Conservation (phyloP, 805 yeast genomes). For the Wickerhamomyces canadensis region DNA sequence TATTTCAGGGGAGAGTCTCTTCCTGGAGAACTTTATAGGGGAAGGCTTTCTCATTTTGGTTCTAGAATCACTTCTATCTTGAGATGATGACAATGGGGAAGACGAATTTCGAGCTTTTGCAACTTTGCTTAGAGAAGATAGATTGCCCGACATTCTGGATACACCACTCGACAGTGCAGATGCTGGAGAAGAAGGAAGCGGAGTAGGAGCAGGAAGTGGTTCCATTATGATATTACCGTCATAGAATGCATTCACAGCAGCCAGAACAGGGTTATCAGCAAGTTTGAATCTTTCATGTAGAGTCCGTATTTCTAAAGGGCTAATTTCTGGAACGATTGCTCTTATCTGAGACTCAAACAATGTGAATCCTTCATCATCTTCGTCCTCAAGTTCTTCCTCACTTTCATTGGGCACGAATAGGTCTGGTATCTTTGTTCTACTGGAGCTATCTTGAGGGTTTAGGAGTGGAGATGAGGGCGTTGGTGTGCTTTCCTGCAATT, state of each 20-base stretch:
- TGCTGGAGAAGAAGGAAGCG: not conserved
- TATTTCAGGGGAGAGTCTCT: slow-evolving; percentile 11
- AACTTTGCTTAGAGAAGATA: not conserved
- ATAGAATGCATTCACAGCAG: slow-evolving; percentile 37
- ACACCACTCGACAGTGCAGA: not conserved
- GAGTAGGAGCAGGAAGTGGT: not conserved
- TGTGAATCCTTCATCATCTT: slow-evolving; percentile 15
- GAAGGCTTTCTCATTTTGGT: not conserved
- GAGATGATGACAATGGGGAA: too few species aligned
- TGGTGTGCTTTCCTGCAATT: not conserved
- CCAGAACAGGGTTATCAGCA: slow-evolving; percentile 25
- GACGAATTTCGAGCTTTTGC: too few species aligned
- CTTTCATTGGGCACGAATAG: slow-evolving; percentile 3
- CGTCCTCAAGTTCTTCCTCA: slow-evolving; percentile 1
- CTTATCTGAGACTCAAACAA: slow-evolving; percentile 28
- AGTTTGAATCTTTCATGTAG: slow-evolving; percentile 26
- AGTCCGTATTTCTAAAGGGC: slow-evolving; percentile 12
- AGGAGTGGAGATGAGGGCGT: not conserved
- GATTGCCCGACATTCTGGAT: not conserved
- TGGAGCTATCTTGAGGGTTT: not conserved
- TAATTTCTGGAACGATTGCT: slow-evolving; percentile 31
- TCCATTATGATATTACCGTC: slow-evolving; percentile 17
- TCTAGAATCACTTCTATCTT: too few species aligned
- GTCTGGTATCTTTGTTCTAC: not conserved
- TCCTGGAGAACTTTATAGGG: slow-evolving; percentile 1